Percentiles rank a stretch among this genome's conserved stretches.
Conservation (phyloP, 2,329 filamentous ascomycete genomes). For the Neurospora sp. region DNA sequence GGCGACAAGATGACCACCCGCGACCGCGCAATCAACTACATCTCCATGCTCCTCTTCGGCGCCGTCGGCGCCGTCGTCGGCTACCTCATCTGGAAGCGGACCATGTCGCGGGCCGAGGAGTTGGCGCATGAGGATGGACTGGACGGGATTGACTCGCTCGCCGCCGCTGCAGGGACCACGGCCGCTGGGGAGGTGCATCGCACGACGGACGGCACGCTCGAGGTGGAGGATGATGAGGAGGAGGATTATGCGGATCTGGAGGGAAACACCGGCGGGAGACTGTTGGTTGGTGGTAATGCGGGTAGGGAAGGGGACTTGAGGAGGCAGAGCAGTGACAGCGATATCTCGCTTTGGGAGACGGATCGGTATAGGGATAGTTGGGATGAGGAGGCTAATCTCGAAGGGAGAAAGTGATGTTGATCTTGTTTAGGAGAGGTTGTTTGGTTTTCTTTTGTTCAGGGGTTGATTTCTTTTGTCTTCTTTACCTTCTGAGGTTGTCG, state of each 20-base stretch:
- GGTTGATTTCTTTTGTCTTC: not conserved
- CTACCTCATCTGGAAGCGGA: constrained; percentile 72
- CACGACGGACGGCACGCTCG: constrained; percentile 4
- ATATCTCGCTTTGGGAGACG: constrained; percentile 48
- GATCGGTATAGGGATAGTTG: constrained; percentile 22
- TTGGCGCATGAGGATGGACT: constrained; percentile 37
- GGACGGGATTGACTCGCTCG: constrained; percentile 24
- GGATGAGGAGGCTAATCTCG: constrained; percentile 19
- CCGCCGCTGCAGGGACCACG: constrained; percentile 3
- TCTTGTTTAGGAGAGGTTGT: not conserved
- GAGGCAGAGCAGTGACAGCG: constrained; percentile 31
- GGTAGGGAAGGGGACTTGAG: not conserved
- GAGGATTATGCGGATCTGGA: constrained; percentile 32
- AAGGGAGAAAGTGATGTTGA: constrained; percentile 14
- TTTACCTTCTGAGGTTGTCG: not conserved
- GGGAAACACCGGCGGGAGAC: constrained; percentile 26
- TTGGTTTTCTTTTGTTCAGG: not conserved
- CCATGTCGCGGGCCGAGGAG: constrained; percentile 53
- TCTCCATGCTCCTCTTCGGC: constrained; percentile 65
- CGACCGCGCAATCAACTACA: constrained; percentile 75
- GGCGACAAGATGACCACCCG: constrained; percentile 72
- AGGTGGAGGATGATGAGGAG: constrained; percentile 9
- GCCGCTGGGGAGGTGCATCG: constrained; percentile 5
- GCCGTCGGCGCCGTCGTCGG: constrained; percentile 67
- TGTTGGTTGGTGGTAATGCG: constrained; percentile 6